These are phyloP conservation scores for Candida maesae DNA, from an alignment of 805 yeast genomes.

Conservation along the genomic window DNA sequence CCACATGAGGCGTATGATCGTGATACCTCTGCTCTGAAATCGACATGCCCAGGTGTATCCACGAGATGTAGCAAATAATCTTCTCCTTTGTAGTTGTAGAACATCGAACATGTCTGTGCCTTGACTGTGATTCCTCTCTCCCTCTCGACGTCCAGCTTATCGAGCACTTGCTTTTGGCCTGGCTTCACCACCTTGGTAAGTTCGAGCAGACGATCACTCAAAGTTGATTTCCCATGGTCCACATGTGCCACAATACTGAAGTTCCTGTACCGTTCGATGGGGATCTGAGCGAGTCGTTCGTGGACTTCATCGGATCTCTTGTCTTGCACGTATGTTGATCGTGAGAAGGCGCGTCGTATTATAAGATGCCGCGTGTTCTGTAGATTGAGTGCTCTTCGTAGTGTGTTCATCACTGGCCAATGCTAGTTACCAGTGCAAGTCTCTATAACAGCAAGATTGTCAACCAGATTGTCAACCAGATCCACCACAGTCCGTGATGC, in stretches of 20 bases:
- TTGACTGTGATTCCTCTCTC: constrained; percentile 96
- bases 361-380: background rate
- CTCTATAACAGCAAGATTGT: too few relatives aligned
- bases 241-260: constrained; percentile 96
- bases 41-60: constrained; percentile 98
- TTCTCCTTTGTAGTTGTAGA: constrained; percentile 58
- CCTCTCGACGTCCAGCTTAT: constrained; percentile 88
- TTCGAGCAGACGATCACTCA: constrained; percentile 84
- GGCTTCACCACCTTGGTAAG: constrained; percentile 84
- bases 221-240: constrained; percentile 84
- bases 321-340: background rate
- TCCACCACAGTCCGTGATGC: too few relatives aligned
- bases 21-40: constrained; percentile 89
- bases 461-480: too few relatives aligned
- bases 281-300: constrained; percentile 69
- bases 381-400: background rate
- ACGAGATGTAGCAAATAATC: constrained; percentile 87
- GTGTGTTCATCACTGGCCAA: background rate
- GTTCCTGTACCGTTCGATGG: constrained; percentile 78
- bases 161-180: constrained; percentile 83
- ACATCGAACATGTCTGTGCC: constrained; percentile 96
- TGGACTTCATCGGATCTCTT: constrained; percentile 27
- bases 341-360: constrained; percentile 1
- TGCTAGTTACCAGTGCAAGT: too few relatives aligned
- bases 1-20: constrained; percentile 95